phyloP scores from a whole-genome alignment of 106 monocot species.

The Xerophyta viscosa region DNA sequence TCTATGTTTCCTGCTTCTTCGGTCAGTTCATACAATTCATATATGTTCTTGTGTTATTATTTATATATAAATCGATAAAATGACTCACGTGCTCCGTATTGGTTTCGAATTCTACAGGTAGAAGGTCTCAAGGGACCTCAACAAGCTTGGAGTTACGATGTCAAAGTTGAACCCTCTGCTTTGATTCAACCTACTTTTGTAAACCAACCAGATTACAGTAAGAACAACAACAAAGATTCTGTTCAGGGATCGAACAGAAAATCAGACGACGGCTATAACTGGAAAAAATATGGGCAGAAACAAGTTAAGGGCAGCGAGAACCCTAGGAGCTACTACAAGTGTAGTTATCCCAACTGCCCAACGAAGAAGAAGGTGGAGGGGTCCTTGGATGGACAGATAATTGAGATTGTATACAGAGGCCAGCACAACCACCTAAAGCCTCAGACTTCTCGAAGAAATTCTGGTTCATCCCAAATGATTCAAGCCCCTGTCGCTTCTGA shows the following conservation, averaged over 20 bases:
- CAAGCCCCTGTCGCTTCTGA: constrained; percentile 4
- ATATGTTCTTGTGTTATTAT: too few species aligned
- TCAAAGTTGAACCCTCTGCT: constrained; percentile 2
- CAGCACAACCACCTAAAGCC: constrained; percentile 49
- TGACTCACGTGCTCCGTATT: too few species aligned
- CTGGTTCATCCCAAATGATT: constrained; percentile 1
- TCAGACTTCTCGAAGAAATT: constrained; percentile 26
- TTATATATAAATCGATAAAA: too few species aligned
- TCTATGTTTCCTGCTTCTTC: neutral
- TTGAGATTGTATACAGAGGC: constrained; percentile 53
- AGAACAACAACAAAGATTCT: neutral
- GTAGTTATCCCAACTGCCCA: constrained; percentile 33
- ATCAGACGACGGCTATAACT: constrained; percentile 49
- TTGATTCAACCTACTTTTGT: constrained; percentile 8
- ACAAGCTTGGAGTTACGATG: constrained; percentile 15
- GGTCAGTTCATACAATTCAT: too few species aligned
- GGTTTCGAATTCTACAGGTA: too few species aligned
- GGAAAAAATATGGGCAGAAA: constrained; percentile 60
- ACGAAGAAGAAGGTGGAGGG: constrained; percentile 49
- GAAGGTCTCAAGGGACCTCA: too few species aligned
- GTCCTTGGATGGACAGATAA: constrained; percentile 37
- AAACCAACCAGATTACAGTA: neutral
- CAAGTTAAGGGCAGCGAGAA: constrained; percentile 56
- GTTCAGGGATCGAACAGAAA: constrained; percentile 14
- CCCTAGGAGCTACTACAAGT: constrained; percentile 51